Evolutionary conservation across 1,139 yeast species (phyloP), one percentile per base, ranked within the genome.

Genomic region (Suhomyces anneliseae): DNA sequence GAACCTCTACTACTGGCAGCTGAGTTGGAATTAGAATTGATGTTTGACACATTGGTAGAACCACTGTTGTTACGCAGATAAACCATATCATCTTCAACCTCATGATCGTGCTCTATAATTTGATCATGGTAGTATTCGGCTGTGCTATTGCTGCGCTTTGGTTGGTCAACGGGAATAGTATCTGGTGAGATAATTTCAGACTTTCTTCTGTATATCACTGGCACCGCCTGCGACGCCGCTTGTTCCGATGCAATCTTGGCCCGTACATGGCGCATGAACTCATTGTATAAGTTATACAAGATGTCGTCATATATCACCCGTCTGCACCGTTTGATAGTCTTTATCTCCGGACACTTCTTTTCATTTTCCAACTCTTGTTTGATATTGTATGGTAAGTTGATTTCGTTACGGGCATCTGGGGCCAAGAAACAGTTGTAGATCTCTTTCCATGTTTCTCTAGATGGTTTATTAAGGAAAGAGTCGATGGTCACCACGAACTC

Each of bases 401-500:
- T 62, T 50, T 72, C 76, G 48, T 63, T 65, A n/a, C 58, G 52
- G 2, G 70, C 58, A 40, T 68, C 66, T 8, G 59, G 59, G 29
- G 58, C 54, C 19, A 72, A 46, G 50, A 68, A 72, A 27, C 52
- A 51, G 34, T 56, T 51, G 46, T 62, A 59, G 7, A 72, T 63
- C 26, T 47, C 48, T 27, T 53, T 46, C 77, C 77, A 72, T 34
- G 50, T 51, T 8, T 36, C 42, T 26, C 15, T 40, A 44, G 38
- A 52, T 46, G 45, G 62, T 54, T 39, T 48, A 50, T 42, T 50
- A 12, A 61, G 43, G 40, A 59, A 66, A 14, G 54, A 50, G 50
- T 67, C 65, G 34, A 70, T 57, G 42, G 68, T 71, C 38, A 64
- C 47, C 11, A 71, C 55, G 44, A 69, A 71, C 52, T 70, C 72